Base-by-base conservation (phyloP, 345 rosid genomes). In the Camelina sativa region DNA sequence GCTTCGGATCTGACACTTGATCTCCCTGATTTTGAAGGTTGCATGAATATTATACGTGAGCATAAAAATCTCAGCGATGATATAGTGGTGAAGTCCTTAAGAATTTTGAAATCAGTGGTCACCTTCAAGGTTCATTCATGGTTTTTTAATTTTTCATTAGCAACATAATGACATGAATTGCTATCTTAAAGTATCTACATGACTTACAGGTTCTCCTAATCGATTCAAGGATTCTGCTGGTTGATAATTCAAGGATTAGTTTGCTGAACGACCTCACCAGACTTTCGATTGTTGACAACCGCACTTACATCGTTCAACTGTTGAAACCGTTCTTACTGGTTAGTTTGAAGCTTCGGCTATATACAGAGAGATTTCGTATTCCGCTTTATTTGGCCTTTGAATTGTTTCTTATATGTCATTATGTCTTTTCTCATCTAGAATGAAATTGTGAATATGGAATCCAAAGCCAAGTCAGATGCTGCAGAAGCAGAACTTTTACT, bases 251-350 rank as follows among this genome's bases (percentile, higher is more conserved):
- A 62, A 69, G 69, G 74, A 62, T 32, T 44, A 50, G 23, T 12
- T 44, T 76, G 43, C 56, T 76, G 30, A 11, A 76, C 20, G 15
- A 22, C 41, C 69, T 69, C 41, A 68, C 16, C 12, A 61, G 25
- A 61, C 74, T 76, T 61, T 68, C 79, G 52, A 20, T 44, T 53
- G 61, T 76, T 52, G 74, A 76, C 46, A 17, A 63, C 52, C 76
- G 80, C 65, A 34, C 54, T 63, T 56, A 55, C 34, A 48, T 76
- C 25, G 62, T 76, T 56, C 61, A 9, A 35, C 17, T 32, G 23
- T 44, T 76, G 58, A 76, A 76, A 69, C 47, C 62, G 17, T 76
- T 62, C 60, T 55, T 76, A 46, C 59, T 63, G 79, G 79, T 76
- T 7, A 15, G 57, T 67, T 38, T 34, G 11, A 15, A 73, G n/a